Percentiles rank a stretch among this genome's conserved stretches.
These are phyloP conservation scores for Entomortierella chlamydospora DNA, from an alignment of 192 early-diverging fungal species.

Conservation along the genomic window DNA sequence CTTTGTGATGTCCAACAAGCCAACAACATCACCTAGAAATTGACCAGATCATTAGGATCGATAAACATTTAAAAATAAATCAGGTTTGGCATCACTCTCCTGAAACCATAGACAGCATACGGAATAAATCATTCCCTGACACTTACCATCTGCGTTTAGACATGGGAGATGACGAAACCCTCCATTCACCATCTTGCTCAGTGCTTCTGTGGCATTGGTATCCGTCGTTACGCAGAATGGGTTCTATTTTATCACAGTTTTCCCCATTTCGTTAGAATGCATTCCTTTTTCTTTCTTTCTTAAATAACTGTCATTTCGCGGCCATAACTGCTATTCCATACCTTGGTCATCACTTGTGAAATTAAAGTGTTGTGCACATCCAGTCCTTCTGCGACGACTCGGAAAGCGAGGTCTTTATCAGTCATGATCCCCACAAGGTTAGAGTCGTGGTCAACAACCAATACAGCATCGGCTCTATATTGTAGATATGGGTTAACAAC, in stretches of 20 bases:
- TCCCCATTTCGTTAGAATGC: too few relatives aligned
- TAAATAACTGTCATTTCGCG: background rate
- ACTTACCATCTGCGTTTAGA: conserved; percentile 29
- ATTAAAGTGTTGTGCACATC: conserved; percentile 71
- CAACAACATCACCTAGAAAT: conserved; percentile 79
- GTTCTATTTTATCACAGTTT: conserved; percentile 60
- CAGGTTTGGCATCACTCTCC: too few relatives aligned
- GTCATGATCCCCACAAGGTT: conserved; percentile 86
- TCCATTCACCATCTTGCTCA: conserved; percentile 82
- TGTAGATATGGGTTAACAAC: background rate
- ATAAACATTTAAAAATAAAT: too few relatives aligned
- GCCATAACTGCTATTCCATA: conserved; percentile 66
- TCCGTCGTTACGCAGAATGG: conserved; percentile 84
- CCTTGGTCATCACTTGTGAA: conserved; percentile 78
- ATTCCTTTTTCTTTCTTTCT: too few relatives aligned
- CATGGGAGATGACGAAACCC: conserved; percentile 81
- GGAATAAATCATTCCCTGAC: too few relatives aligned
- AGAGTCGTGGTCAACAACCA: conserved; percentile 37
- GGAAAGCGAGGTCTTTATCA: conserved; percentile 90
- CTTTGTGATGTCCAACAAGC: conserved; percentile 82
- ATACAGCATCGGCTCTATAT: conserved; percentile 41
- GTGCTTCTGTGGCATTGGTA: conserved; percentile 78
- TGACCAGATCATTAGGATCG: too few relatives aligned
- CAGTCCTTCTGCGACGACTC: conserved; percentile 81
- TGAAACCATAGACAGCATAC: too few relatives aligned